Conservation (phyloP, 2,329 filamentous ascomycete genomes). For the Exophiala lecanii-corni region DNA sequence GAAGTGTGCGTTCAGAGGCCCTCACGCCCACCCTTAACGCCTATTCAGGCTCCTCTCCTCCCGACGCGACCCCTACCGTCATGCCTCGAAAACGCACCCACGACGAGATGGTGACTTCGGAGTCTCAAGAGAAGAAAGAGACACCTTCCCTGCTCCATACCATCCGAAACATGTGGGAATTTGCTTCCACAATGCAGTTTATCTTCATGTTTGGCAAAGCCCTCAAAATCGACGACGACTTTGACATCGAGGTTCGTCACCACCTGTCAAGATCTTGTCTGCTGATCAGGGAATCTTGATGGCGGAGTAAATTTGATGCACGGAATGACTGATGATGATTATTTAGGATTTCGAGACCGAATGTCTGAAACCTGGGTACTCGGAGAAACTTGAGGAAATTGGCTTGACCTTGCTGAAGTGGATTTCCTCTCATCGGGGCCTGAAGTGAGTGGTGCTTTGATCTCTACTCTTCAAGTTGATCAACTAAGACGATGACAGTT, state of each 20-base stretch:
- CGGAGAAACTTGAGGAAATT: conserved; percentile 70
- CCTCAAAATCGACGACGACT: conserved; percentile 81
- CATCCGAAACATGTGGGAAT: conserved; percentile 90
- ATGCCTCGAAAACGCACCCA: conserved; percentile 51
- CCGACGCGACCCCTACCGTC: conserved; percentile 10
- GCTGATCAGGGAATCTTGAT: background rate
- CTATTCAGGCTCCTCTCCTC: background rate
- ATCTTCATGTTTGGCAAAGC: conserved; percentile 84
- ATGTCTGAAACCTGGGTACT: conserved; percentile 71
- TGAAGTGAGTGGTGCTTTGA: conserved; percentile 62
- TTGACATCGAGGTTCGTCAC: conserved; percentile 76
- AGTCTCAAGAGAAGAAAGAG: conserved; percentile 38
- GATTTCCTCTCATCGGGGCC: conserved; percentile 85
- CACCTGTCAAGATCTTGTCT: background rate
- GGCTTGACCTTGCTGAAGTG: conserved; percentile 85
- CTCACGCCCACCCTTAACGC: background rate
- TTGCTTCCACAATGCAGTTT: conserved; percentile 90
- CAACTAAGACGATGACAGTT: conserved; percentile 50
- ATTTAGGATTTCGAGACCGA: conserved; percentile 79
- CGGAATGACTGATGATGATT: conserved; percentile 20
- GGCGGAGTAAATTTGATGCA: conserved; percentile 19
- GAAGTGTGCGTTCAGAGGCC: background rate
- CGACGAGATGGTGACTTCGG: conserved; percentile 52
- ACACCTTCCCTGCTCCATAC: conserved; percentile 53
- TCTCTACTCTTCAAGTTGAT: conserved; percentile 1